phyloP scores from a whole-genome alignment of 257 asterid genomes.

The Apocynum venetum region DNA sequence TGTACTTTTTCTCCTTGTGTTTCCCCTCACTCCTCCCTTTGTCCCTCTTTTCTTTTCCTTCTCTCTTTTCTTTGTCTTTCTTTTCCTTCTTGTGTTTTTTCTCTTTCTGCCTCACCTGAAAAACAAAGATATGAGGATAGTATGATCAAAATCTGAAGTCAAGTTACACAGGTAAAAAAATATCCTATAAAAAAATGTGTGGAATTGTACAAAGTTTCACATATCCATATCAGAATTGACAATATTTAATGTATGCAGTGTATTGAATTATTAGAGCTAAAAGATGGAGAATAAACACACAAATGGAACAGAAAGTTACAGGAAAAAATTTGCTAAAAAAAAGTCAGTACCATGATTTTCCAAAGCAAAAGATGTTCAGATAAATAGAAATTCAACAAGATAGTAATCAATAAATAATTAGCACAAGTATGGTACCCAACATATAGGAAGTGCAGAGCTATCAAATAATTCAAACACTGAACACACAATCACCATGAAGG shows the following conservation, averaged over 20 bases:
- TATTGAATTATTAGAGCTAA: background rate
- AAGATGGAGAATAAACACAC: background rate
- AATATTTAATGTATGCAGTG: background rate
- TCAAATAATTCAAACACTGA: background rate
- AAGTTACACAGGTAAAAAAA: background rate
- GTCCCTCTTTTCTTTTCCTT: constrained; percentile 56
- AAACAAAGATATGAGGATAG: constrained; percentile 16
- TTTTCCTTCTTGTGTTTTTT: constrained; percentile 65
- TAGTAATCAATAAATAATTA: background rate
- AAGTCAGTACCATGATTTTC: background rate
- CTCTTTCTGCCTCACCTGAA: constrained; percentile 64
- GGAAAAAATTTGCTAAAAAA: background rate
- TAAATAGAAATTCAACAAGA: background rate
- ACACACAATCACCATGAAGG: background rate
- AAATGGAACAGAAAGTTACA: background rate
- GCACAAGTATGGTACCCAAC: background rate
- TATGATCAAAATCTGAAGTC: background rate
- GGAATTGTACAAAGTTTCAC: background rate
- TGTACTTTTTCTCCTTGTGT: constrained; percentile 60
- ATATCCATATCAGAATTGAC: background rate
- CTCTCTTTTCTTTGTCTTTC: constrained; percentile 59
- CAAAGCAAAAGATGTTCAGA: background rate
- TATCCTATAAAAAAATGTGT: background rate
- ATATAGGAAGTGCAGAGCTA: background rate
- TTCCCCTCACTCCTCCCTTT: constrained; percentile 53